These are phyloP conservation scores for Pleoardoris graminearum DNA, from an alignment of 2,329 filamentous ascomycete species.

Conservation along the genomic window DNA sequence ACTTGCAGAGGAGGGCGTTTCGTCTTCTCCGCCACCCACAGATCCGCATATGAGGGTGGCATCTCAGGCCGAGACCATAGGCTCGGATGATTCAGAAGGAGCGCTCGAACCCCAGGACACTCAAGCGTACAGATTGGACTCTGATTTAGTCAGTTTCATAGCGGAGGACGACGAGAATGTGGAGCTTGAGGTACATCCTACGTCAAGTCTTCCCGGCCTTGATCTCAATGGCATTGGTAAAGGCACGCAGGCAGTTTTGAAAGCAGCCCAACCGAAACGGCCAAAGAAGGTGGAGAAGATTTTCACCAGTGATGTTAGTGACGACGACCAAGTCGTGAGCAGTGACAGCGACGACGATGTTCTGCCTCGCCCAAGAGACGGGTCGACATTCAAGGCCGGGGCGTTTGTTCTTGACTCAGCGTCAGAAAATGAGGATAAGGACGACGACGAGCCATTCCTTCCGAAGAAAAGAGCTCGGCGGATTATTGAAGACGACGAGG, in stretches of 20 bases:
- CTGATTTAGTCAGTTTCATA: conserved; percentile 52
- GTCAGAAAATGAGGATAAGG: conserved; percentile 25
- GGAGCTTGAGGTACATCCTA: conserved; percentile 31
- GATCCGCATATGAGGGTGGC: conserved; percentile 43
- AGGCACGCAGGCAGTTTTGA: conserved; percentile 41
- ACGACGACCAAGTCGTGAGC: conserved; percentile 39
- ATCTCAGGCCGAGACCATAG: conserved; percentile 48
- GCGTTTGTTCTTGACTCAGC: conserved; percentile 28
- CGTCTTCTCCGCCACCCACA: conserved; percentile 45
- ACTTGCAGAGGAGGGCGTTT: conserved; percentile 37
- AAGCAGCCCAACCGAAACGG: conserved; percentile 25
- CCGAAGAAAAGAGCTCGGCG: conserved; percentile 32
- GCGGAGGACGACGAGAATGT: conserved; percentile 47
- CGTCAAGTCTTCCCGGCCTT: conserved; percentile 37
- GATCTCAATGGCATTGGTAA: conserved; percentile 33
- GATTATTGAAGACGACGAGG: conserved; percentile 38
- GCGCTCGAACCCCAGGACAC: conserved; percentile 44
- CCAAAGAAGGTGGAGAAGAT: conserved; percentile 33
- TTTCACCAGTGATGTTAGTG: conserved; percentile 41
- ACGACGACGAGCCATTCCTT: conserved; percentile 25
- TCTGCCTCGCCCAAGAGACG: conserved; percentile 15
- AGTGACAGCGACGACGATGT: conserved; percentile 41
- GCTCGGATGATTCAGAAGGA: conserved; percentile 50
- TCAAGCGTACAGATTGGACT: conserved; percentile 48
- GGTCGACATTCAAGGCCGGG: conserved; percentile 16